A percentile compares a stretch with the other conserved stretches of the same genome.
These are phyloP conservation scores for Boechera retrofracta DNA, from an alignment of 345 rosid genomes.

Conservation along the genomic window DNA sequence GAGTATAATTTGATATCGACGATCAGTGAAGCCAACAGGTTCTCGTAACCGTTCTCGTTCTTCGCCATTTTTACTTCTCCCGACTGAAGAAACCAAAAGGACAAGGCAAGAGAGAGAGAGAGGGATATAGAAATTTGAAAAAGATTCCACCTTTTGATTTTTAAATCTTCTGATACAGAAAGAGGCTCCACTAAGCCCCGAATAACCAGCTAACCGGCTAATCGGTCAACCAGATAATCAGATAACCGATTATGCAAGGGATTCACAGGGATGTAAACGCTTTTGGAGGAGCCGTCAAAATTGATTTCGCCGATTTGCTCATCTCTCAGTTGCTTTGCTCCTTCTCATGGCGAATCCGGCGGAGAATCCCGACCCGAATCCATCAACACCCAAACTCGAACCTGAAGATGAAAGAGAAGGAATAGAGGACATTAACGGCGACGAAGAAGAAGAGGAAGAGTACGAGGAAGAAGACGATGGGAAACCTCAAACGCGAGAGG, in stretches of 20 bases:
- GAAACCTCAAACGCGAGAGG: constrained; percentile 42
- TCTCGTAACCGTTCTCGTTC: constrained; percentile 46
- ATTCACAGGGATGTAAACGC: constrained; percentile 14
- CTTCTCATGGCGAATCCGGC: constrained; percentile 47
- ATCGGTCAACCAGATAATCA: neutral
- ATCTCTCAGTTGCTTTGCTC: constrained; percentile 10
- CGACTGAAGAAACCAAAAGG: constrained; percentile 14
- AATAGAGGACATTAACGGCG: constrained; percentile 32
- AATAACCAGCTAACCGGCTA: neutral
- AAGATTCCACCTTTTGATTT: constrained; percentile 19
- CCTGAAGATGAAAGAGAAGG: constrained; percentile 32
- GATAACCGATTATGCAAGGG: constrained; percentile 14
- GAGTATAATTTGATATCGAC: constrained; percentile 81
- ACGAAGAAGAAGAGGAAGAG: constrained; percentile 41
- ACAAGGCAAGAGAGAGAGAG: constrained; percentile 11
- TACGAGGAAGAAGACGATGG: constrained; percentile 52
- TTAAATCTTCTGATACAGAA: neutral
- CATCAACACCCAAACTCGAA: constrained; percentile 15
- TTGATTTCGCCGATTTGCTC: constrained; percentile 40
- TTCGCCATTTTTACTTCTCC: constrained; percentile 40
- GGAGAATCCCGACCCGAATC: constrained; percentile 43
- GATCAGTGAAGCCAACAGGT: constrained; percentile 67
- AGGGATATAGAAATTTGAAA: constrained; percentile 31
- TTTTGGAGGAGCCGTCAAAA: constrained; percentile 35
- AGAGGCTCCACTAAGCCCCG: constrained; percentile 4